phyloP scores from a whole-genome alignment of 2,329 filamentous ascomycete genomes.

The Fusarium odoratissimum region DNA sequence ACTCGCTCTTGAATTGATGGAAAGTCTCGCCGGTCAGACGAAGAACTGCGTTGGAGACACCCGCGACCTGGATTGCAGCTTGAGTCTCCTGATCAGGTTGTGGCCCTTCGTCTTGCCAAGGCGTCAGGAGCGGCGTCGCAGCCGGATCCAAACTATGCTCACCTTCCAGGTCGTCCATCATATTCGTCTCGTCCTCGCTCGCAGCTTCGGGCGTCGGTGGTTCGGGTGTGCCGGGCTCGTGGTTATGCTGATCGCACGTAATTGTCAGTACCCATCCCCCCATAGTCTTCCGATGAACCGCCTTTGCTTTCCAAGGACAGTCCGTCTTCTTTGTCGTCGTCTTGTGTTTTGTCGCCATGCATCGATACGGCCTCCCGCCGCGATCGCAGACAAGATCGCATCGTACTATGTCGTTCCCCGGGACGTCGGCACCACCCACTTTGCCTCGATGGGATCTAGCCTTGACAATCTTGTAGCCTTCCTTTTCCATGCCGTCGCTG shows the following conservation, averaged over 20 bases:
- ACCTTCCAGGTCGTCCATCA: conserved; percentile 43
- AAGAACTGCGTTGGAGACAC: conserved; percentile 53
- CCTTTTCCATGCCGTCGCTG: conserved; percentile 56
- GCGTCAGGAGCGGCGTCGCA: conserved; percentile 26
- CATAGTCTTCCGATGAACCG: conserved; percentile 56
- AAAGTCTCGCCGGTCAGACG: conserved; percentile 58
- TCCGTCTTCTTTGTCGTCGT: conserved; percentile 60
- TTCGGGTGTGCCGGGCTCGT: conserved; percentile 58
- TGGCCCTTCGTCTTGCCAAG: conserved; percentile 45
- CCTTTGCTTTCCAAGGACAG: conserved; percentile 60
- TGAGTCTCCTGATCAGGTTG: conserved; percentile 52
- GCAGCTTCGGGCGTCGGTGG: conserved; percentile 51
- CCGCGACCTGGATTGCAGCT: conserved; percentile 54
- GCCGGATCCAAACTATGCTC: conserved; percentile 22
- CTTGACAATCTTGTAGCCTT: conserved; percentile 61
- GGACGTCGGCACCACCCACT: conserved; percentile 54
- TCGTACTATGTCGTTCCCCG: conserved; percentile 57
- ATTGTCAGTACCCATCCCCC: conserved; percentile 60
- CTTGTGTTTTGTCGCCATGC: conserved; percentile 58
- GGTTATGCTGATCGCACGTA: conserved; percentile 58
- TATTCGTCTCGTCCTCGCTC: conserved; percentile 51
- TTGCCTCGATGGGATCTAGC: conserved; percentile 56
- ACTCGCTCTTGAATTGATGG: conserved; percentile 57
- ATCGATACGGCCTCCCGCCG: conserved; percentile 57
- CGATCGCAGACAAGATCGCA: conserved; percentile 60